phyloP scores from a whole-genome alignment of 495 filamentous ascomycete species.

The Tetracladium setigerum region DNA sequence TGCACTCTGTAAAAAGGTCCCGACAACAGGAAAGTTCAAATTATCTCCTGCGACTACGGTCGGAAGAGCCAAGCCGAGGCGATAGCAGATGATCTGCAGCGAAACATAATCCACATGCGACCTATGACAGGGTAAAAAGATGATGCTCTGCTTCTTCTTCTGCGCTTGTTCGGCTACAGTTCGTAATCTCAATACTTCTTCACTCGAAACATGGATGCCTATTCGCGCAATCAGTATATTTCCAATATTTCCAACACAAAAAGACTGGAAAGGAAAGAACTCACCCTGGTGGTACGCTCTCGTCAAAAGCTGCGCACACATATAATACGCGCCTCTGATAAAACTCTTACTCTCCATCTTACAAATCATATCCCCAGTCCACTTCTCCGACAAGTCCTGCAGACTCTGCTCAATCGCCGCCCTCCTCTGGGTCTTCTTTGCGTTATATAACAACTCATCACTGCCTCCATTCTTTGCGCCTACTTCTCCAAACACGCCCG shows the following conservation, averaged over 20 bases:
- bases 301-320: conserved; percentile 79
- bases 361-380: conserved; percentile 95
- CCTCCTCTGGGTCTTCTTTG: conserved; percentile 47
- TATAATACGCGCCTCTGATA: conserved; percentile 85
- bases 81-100: conserved; percentile 89
- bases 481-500: too few species aligned
- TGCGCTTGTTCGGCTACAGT: conserved; percentile 75
- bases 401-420: conserved; percentile 55
- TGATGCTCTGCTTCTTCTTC: conserved; percentile 85
- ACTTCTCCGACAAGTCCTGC: conserved; percentile 50
- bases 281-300: conserved; percentile 88
- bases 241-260: neutral
- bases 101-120: conserved; percentile 96
- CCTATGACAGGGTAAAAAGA: conserved; percentile 90
- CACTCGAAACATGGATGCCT: conserved; percentile 88
- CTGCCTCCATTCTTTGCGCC: too few species aligned
- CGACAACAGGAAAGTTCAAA: conserved; percentile 85
- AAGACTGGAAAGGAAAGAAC: conserved; percentile 1
- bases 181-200: conserved; percentile 78
- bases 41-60: conserved; percentile 97
- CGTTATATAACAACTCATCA: conserved; percentile 32
- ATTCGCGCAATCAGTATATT: conserved; percentile 6
- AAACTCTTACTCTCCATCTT: conserved; percentile 96
- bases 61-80: conserved; percentile 78
- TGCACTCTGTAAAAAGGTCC: conserved; percentile 86